Evolutionary conservation across 192 early-diverging fungal genomes (phyloP).

Genomic region (Helicostylum pulchrum): DNA sequence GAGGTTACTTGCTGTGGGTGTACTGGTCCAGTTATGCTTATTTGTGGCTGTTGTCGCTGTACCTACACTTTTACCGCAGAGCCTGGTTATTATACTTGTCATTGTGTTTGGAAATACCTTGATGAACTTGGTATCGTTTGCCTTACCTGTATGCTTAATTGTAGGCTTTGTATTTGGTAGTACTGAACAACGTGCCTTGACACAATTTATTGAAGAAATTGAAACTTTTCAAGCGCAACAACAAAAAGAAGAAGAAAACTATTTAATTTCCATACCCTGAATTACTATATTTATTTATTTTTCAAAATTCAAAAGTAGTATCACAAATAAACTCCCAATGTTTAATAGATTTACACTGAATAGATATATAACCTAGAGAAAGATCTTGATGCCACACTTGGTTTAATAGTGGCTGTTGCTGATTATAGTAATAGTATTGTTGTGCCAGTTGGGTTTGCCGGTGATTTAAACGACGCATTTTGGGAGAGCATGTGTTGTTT

Average conservation of each 20-base stretch:
- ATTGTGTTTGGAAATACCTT: conserved; percentile 8
- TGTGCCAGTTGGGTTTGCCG: neutral
- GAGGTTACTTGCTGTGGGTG: too few relatives aligned
- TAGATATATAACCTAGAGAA: neutral
- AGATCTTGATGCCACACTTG: neutral
- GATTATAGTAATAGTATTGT: neutral
- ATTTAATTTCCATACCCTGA: neutral
- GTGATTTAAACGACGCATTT: neutral
- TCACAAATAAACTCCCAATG: neutral
- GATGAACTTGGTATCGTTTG: neutral
- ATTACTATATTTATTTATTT: neutral
- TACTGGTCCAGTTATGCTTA: too few relatives aligned
- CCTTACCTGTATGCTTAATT: conserved; percentile 14
- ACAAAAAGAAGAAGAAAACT: too few relatives aligned
- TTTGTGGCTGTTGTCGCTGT: too few relatives aligned
- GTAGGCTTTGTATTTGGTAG: conserved; percentile 34
- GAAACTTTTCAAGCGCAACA: too few relatives aligned
- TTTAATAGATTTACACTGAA: neutral
- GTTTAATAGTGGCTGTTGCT: neutral
- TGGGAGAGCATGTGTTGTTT: neutral
- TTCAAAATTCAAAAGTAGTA: neutral
- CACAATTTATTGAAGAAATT: conserved; percentile 20
- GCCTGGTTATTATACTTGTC: neutral
- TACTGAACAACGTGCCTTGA: conserved; percentile 15
- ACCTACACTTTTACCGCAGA: too few relatives aligned